These are phyloP conservation scores for Cryomyces minteri DNA, from an alignment of 495 filamentous ascomycete species.

Conservation along the genomic window DNA sequence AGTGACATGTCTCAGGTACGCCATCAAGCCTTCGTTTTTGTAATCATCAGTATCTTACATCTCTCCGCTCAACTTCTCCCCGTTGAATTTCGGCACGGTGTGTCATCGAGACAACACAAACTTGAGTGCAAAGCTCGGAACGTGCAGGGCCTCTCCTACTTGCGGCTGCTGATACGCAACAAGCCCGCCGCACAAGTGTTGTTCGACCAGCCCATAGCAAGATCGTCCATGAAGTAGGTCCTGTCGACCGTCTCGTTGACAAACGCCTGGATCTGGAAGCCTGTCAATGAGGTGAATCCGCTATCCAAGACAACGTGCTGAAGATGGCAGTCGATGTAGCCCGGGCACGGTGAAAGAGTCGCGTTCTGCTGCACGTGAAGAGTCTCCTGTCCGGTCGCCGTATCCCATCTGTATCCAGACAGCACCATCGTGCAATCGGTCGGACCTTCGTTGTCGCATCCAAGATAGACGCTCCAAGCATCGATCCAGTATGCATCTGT, in stretches of 20 bases:
- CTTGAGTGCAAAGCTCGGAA: too few relatives aligned
- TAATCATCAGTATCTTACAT: too few relatives aligned
- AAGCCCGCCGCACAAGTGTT: constrained; percentile 25
- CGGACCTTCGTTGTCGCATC: constrained; percentile 23
- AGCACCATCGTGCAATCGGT: constrained; percentile 20
- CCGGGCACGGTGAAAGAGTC: constrained; percentile 17
- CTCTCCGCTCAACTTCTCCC: too few relatives aligned
- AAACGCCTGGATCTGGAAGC: constrained; percentile 24
- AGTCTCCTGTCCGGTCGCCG: constrained; percentile 5
- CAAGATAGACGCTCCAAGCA: constrained; percentile 20
- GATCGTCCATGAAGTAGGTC: constrained; percentile 24
- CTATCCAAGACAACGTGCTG: constrained; percentile 15
- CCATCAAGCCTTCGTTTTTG: too few relatives aligned
- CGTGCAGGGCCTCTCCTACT: constrained; percentile 1
- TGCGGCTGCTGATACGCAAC: constrained; percentile 9
- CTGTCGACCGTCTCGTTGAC: constrained; percentile 10
- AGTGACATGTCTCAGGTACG: too few relatives aligned
- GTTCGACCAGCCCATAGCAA: constrained; percentile 24
- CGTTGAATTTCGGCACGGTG: too few relatives aligned
- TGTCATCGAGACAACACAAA: too few relatives aligned
- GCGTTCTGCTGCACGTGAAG: constrained; percentile 16
- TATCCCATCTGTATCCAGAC: constrained; percentile 19
- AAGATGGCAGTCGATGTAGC: constrained; percentile 18
- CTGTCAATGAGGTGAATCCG: constrained; percentile 19
- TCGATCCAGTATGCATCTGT: constrained; percentile 27